Evolutionary conservation across 352 stramenopile genomes (phyloP).

Genomic region (Saprolegnia diclina): DNA sequence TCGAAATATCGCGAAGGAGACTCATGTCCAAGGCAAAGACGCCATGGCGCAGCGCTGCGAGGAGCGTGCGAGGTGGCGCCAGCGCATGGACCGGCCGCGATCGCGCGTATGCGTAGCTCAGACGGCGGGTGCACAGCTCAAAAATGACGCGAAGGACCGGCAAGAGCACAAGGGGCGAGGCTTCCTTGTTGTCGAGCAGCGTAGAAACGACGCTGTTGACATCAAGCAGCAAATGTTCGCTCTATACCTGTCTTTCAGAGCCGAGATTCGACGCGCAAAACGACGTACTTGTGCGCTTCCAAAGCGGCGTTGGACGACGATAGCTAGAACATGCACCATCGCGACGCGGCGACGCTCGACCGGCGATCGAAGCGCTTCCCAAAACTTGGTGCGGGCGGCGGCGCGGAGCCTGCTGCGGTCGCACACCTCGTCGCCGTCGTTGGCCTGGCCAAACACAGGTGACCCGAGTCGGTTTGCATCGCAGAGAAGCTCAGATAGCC

Average conservation of each 20-base stretch:
- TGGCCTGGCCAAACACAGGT: not conserved
- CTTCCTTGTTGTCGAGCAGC: conserved; percentile 3
- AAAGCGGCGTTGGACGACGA: conserved; percentile 7
- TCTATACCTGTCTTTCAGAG: not conserved
- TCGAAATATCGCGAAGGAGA: conserved; percentile 15
- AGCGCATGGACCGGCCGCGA: not conserved
- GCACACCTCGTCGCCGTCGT: not conserved
- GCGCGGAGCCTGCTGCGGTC: not conserved
- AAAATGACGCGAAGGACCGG: conserved; percentile 1
- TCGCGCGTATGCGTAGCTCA: not conserved
- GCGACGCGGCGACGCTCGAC: not conserved
- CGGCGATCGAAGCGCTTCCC: not conserved
- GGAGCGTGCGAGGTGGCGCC: not conserved
- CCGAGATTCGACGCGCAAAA: not conserved
- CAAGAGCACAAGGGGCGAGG: not conserved
- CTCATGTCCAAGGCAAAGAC: conserved; percentile 3
- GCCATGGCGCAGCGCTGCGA: not conserved
- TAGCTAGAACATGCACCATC: conserved; percentile 10
- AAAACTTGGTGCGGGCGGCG: conserved; percentile 17
- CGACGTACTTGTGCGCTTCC: not conserved
- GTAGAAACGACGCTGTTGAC: conserved; percentile 2
- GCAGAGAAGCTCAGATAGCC: conserved; percentile 14
- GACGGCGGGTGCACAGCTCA: not conserved
- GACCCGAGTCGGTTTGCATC: too few relatives aligned
- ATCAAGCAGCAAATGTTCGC: not conserved